phyloP scores from a whole-genome alignment of 352 stramenopile species.

The Lagenidium sp. region DNA sequence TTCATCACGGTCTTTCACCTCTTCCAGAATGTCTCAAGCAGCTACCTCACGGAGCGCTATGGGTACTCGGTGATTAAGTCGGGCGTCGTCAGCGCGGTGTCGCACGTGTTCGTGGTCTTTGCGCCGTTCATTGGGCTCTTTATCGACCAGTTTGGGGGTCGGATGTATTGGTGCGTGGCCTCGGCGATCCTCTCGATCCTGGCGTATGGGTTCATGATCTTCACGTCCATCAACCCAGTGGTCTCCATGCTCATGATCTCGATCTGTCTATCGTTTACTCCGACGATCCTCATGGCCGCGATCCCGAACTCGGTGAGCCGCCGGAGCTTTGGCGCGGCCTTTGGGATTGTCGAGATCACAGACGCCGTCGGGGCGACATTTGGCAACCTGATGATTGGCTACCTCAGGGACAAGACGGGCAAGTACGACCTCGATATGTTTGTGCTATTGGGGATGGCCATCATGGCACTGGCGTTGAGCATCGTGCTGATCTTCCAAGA shows the following conservation, averaged over 20 bases:
- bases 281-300: slow-evolving; percentile 82
- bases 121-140: slow-evolving; percentile 82
- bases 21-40: slow-evolving; percentile 88
- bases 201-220: slow-evolving; percentile 81
- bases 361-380: slow-evolving; percentile 74
- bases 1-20: slow-evolving; percentile 90
- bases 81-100: slow-evolving; percentile 70
- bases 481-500: slow-evolving; percentile 61
- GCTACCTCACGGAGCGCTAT: slow-evolving; percentile 82
- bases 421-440: slow-evolving; percentile 81
- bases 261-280: slow-evolving; percentile 78
- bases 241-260: slow-evolving; percentile 85
- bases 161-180: slow-evolving; percentile 71
- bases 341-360: slow-evolving; percentile 83
- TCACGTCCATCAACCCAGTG: slow-evolving; percentile 64
- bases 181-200: slow-evolving; percentile 65
- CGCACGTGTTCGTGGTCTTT: slow-evolving; percentile 76
- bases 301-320: slow-evolving; percentile 73
- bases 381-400: slow-evolving; percentile 82
- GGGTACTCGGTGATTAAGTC: slow-evolving; percentile 81
- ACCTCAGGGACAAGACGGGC: slow-evolving; percentile 69
- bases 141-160: slow-evolving; percentile 84
- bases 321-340: slow-evolving; percentile 73
- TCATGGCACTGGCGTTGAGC: slow-evolving; percentile 56
- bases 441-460: slow-evolving; percentile 65